Percentiles rank a stretch among this genome's conserved stretches.
phyloP scores from a whole-genome alignment of 148 eudicot species.

The Rhododendron griersonianum region DNA sequence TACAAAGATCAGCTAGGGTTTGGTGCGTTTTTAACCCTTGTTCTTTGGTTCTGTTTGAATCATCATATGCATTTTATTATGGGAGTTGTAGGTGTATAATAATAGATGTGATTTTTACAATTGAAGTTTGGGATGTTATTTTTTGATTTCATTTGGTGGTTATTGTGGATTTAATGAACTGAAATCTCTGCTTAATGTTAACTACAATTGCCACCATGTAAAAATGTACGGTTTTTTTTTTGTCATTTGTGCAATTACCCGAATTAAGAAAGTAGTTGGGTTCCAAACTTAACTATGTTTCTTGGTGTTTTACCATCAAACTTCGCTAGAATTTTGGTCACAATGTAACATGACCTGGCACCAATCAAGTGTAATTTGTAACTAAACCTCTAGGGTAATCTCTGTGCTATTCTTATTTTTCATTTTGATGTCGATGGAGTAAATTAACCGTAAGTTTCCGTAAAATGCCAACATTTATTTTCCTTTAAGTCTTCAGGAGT shows the following conservation, averaged over 20 bases:
- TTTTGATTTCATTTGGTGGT: neutral
- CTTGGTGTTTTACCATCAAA: neutral
- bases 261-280: neutral
- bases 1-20: constrained; percentile 96
- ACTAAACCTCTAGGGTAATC: neutral
- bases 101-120: neutral
- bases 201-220: neutral
- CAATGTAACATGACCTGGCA: neutral
- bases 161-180: neutral
- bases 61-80: neutral
- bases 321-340: neutral
- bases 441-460: no score
- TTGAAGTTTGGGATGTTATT: neutral
- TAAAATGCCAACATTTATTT: neutral
- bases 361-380: neutral
- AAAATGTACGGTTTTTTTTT: no score
- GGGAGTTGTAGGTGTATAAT: neutral
- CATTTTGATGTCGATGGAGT: neutral
- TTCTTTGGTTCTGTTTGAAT: neutral
- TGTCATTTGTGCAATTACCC: neutral
- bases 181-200: neutral
- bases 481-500: neutral
- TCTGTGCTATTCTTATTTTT: neutral
- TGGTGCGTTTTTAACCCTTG: constrained; percentile 37
- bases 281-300: neutral